A percentile compares a stretch with the other conserved stretches of the same genome.
Evolutionary conservation across 139 green algal genomes (phyloP).

Genomic region (Chlorella sp.): DNA sequence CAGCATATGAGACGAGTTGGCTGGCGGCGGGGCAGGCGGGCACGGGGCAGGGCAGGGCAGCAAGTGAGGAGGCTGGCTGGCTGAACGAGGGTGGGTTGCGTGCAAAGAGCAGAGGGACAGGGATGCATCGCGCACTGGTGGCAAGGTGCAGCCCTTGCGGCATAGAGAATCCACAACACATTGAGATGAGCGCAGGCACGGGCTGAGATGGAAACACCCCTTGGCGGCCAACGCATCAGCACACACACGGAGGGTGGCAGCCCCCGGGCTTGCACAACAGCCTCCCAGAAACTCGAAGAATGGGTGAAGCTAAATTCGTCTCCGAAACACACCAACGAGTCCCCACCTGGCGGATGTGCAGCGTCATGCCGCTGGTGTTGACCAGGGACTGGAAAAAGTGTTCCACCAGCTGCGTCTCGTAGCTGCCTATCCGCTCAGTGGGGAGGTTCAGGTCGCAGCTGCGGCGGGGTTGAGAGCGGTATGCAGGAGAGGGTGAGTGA

Average conservation of each 20-base stretch:
- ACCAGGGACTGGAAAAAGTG: constrained; percentile 97
- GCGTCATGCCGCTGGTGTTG: constrained; percentile 93
- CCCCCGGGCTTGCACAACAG: too few relatives aligned
- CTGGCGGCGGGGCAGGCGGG: background rate
- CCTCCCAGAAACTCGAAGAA: too few relatives aligned
- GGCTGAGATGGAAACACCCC: too few relatives aligned
- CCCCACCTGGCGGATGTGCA: constrained; percentile 82
- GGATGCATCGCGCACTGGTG: background rate
- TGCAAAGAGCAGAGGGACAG: too few relatives aligned
- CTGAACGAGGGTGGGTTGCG: background rate
- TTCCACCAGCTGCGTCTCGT: constrained; percentile 96
- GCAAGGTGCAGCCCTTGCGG: background rate
- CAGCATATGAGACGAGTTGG: background rate
- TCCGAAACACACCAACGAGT: too few relatives aligned
- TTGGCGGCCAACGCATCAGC: too few relatives aligned
- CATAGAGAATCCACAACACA: too few relatives aligned
- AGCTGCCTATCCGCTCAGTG: constrained; percentile 92
- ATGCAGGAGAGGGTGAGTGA: too few relatives aligned
- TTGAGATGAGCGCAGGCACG: too few relatives aligned
- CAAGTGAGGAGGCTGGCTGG: background rate
- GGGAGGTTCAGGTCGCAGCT: constrained; percentile 83
- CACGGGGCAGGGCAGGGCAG: background rate
- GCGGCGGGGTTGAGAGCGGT: background rate
- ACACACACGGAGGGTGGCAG: too few relatives aligned
- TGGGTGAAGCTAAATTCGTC: too few relatives aligned